Evolutionary conservation across 1,284 basidiomycete species (phyloP), one percentile per base, ranked within the genome.

Genomic region (Fomitiporia mediterranea): DNA sequence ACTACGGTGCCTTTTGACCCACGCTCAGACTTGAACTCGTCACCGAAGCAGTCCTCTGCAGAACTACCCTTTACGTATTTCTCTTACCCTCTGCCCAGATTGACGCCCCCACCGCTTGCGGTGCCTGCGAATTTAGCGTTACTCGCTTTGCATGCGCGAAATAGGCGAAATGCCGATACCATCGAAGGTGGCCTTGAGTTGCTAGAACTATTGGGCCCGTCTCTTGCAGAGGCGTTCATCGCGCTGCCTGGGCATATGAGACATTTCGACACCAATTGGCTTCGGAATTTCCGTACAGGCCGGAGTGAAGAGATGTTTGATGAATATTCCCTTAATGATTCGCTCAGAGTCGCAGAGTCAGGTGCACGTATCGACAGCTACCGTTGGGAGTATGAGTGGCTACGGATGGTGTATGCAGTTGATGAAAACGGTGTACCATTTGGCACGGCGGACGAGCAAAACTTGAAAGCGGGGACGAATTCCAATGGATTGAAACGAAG

Each of bases 101-200:
- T 87, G 50, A 69, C 66, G 28, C 77, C 81, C 13, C 81, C 83
- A 3, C 78, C 83, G 2, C 74, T 84, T 25, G 80, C 83, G 0
- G 73, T 79, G 4, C 82, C 86, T n/a, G 86, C 86, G 4, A 85
- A 88, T 55, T 77, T 89, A 9, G 75, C 81, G 0, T 88, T 83
- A 67, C 72, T 88, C 40, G 77, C 80, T 0, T 69, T 88, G 1
- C 38, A 61, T 71, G 38, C 69, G 74, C 25, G 52, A 25, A 34
- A 19, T 28, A 30, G 52, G 27, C 3, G 39, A 2, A 46, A 46
- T 46, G 44, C 44, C 4, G 44, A 46, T 46, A 30, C 44, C 2
- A 23, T 46, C n/a, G 44, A 46, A 6, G 44, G 44, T 2, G 44
- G 44, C 15, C 44, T 30, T 30, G 44, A 30, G 23, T 15, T 46